Conservation (phyloP, 2,329 filamentous ascomycete species). For the Thelonectria rubi region DNA sequence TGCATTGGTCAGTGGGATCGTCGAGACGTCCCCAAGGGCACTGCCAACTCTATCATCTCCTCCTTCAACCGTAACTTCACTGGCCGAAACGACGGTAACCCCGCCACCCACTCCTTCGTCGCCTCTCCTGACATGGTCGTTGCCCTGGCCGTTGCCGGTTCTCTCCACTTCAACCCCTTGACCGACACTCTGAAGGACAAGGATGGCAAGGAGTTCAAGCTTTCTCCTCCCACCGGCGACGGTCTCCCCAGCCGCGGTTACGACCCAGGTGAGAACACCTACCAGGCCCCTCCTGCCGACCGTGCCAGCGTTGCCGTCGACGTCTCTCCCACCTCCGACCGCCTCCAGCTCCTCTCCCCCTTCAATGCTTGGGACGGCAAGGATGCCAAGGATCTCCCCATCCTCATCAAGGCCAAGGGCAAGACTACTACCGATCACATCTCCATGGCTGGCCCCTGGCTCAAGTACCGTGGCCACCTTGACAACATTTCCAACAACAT, state of each 20-base stretch:
- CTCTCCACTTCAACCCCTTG: slow-evolving; percentile 92
- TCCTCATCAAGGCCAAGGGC: slow-evolving; percentile 96
- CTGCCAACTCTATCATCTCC: slow-evolving; percentile 95
- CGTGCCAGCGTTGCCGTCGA: slow-evolving; percentile 77
- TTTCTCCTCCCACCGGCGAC: slow-evolving; percentile 80
- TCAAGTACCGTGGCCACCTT: slow-evolving; percentile 98
- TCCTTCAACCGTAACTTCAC: slow-evolving; percentile 99
- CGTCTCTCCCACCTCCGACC: slow-evolving; percentile 89
- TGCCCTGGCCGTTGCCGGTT: slow-evolving; percentile 83
- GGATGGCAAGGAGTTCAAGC: slow-evolving; percentile 94
- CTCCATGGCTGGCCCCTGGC: slow-evolving; percentile 94
- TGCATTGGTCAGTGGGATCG: slow-evolving; percentile 98
- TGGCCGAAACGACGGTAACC: slow-evolving; percentile 95
- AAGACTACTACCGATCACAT: slow-evolving; percentile 99
- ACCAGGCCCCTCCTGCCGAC: slow-evolving; percentile 91
- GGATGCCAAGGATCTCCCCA: slow-evolving; percentile 83
- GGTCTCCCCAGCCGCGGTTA: slow-evolving; percentile 85
- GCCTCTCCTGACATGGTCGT: slow-evolving; percentile 91
- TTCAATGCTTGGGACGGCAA: slow-evolving; percentile 93
- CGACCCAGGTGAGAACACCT: slow-evolving; percentile 91
- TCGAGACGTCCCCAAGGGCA: slow-evolving; percentile 91
- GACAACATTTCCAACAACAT: slow-evolving; percentile 99
- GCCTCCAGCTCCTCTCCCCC: slow-evolving; percentile 89
- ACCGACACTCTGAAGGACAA: slow-evolving; percentile 93
- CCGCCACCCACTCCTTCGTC: slow-evolving; percentile 92